Conservation (phyloP, 2,329 filamentous ascomycete genomes). For the Neopestalotiopsis sp. region DNA sequence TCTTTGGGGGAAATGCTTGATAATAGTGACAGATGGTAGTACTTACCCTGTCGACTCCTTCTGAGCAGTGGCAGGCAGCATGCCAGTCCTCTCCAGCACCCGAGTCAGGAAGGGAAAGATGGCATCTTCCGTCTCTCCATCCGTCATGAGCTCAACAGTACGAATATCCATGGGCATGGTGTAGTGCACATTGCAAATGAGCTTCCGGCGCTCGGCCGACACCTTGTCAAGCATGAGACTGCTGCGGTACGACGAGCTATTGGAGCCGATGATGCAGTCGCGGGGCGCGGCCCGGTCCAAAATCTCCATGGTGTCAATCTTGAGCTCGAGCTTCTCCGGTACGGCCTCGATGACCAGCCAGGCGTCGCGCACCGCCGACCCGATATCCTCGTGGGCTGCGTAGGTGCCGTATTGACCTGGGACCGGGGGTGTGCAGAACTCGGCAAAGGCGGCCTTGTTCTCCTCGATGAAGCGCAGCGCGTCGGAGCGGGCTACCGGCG, state of each 20-base stretch:
- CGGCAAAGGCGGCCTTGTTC: slow-evolving; percentile 12
- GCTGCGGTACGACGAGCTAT: slow-evolving; percentile 59
- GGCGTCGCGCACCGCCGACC: slow-evolving; percentile 46
- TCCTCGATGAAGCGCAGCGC: slow-evolving; percentile 5
- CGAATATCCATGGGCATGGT: slow-evolving; percentile 53
- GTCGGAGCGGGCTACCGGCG: neutral
- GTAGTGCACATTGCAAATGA: slow-evolving; percentile 54
- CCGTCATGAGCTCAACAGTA: slow-evolving; percentile 61
- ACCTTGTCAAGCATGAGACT: slow-evolving; percentile 53
- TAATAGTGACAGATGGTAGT: neutral
- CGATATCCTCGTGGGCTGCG: slow-evolving; percentile 39
- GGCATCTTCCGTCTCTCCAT: slow-evolving; percentile 45
- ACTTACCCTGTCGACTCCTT: slow-evolving; percentile 50
- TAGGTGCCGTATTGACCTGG: slow-evolving; percentile 36
- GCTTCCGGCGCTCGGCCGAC: slow-evolving; percentile 38
- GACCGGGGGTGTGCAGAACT: neutral
- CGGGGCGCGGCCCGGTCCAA: slow-evolving; percentile 47
- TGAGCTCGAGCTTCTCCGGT: slow-evolving; percentile 54
- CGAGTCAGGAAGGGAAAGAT: slow-evolving; percentile 53
- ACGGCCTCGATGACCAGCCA: slow-evolving; percentile 62
- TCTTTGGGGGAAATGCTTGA: neutral
- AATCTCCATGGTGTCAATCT: slow-evolving; percentile 52
- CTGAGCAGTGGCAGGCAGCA: slow-evolving; percentile 46
- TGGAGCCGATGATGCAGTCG: slow-evolving; percentile 56
- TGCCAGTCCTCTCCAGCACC: slow-evolving; percentile 44